These are phyloP conservation scores for Pythium dissimile DNA, from an alignment of 352 stramenopile genomes.

Conservation along the genomic window DNA sequence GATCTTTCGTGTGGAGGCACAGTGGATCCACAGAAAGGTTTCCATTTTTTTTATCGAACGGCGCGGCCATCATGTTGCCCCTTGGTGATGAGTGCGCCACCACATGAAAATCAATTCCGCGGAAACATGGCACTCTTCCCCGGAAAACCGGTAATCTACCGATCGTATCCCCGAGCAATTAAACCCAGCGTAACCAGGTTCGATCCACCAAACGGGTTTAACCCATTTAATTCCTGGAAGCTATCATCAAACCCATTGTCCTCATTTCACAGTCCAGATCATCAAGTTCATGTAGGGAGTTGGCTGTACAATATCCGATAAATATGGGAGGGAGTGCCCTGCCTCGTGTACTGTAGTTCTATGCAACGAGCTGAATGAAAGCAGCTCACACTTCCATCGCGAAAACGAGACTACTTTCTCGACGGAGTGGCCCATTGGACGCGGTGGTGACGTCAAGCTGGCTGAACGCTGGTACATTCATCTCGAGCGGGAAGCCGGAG, in stretches of 20 bases:
- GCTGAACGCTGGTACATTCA: neutral
- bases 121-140: constrained; percentile 14
- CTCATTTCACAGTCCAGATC: too few species aligned
- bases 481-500: constrained; percentile 1
- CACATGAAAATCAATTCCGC: neutral
- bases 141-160: constrained; percentile 15
- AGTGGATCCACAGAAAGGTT: constrained; percentile 5
- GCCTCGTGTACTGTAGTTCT: neutral
- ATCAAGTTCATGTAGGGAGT: too few species aligned
- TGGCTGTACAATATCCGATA: too few species aligned
- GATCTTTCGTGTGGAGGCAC: constrained; percentile 14
- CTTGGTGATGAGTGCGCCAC: neutral
- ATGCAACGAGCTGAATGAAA: neutral
- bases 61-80: neutral
- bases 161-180: neutral
- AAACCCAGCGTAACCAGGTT: constrained; percentile 2
- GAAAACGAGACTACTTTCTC: constrained; percentile 19
- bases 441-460: constrained; percentile 2
- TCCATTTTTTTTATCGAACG: constrained; percentile 23
- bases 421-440: neutral
- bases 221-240: too few species aligned
- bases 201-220: neutral
- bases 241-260: too few species aligned
- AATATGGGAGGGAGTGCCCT: neutral
- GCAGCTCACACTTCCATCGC: constrained; percentile 18